Evolutionary conservation across 257 asterid genomes (phyloP).

Genomic region (Nicotiana paniculata): DNA sequence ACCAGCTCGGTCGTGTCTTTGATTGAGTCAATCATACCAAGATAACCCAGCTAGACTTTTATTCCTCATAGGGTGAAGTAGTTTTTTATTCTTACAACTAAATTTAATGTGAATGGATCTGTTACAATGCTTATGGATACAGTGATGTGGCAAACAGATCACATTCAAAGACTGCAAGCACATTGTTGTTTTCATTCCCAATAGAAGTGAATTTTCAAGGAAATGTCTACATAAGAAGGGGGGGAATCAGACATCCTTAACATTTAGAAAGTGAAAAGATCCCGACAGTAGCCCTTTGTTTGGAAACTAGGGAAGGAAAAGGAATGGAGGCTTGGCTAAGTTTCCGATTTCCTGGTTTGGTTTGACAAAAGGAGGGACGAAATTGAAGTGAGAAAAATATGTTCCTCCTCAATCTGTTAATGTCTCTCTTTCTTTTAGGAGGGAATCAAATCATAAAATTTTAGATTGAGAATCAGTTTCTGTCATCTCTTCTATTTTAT

Average conservation of each 20-base stretch:
- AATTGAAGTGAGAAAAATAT: background rate
- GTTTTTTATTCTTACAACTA: too few relatives aligned
- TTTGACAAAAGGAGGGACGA: background rate
- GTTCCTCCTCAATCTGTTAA: background rate
- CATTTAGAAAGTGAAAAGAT: background rate
- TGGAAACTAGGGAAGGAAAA: background rate
- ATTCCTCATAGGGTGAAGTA: too few relatives aligned
- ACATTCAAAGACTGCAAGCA: too few relatives aligned
- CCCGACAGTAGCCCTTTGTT: background rate
- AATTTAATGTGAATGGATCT: too few relatives aligned
- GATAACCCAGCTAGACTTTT: too few relatives aligned
- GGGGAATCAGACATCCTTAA: background rate
- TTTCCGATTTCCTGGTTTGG: background rate
- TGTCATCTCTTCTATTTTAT: background rate
- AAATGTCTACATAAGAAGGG: background rate
- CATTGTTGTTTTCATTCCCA: background rate
- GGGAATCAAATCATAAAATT: background rate
- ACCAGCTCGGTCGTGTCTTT: background rate
- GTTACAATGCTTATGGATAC: too few relatives aligned
- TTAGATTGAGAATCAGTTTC: background rate
- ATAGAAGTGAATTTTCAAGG: background rate
- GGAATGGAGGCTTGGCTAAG: background rate
- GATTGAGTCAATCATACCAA: too few relatives aligned
- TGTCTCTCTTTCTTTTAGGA: background rate
- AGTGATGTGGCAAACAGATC: too few relatives aligned